Evolutionary conservation across 148 eudicot genomes (phyloP), one percentile per base, ranked within the genome.

Genomic region (Rheum nobile): DNA sequence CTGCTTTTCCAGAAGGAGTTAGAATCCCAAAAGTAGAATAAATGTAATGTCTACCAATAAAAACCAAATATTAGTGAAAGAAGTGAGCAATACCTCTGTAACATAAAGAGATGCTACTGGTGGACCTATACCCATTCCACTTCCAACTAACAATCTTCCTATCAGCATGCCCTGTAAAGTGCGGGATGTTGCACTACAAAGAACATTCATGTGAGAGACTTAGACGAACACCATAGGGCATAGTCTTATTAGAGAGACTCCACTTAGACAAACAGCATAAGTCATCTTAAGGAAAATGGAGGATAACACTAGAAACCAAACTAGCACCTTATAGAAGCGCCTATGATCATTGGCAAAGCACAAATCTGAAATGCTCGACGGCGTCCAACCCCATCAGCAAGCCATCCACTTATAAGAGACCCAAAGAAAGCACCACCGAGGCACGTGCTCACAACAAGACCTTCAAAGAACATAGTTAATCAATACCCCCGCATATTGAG

Each of bases 381-480:
- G 50, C 99, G 96, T 75, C 99, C 99, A 80, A 95, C 46, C 71
- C 84, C 91, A 83, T 95, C 99, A 54, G 96, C 93, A 76, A 91
- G 69, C 88, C 87, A 90, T 69, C 99, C 99, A 86, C 97, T 91
- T 72, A 91, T 54, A 57, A 85, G 82, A 57, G 90, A 90, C 31
- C 99, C 99, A 82, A 82, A 55, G 75, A 95, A 90, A 75, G 97
- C 99, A 80, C 97, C 99, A 67, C 89, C 97, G 73, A 95, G 89
- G 76, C 90, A 88, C 1, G 84, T 87, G 75, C 99, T 95, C 65
- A 95, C 99, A 77, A 95, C 97, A 70, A 95, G 84, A 75, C 99
- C 99, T 93, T 74, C 77, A 84, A 70, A 77, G 41, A 43, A 67
- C 32, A 76, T 11, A 8, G 5, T 8, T 72, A 67, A 75, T 74